These are phyloP conservation scores for Aspergillus egyptiacus DNA, from an alignment of 495 filamentous ascomycete species.

Conservation along the genomic window DNA sequence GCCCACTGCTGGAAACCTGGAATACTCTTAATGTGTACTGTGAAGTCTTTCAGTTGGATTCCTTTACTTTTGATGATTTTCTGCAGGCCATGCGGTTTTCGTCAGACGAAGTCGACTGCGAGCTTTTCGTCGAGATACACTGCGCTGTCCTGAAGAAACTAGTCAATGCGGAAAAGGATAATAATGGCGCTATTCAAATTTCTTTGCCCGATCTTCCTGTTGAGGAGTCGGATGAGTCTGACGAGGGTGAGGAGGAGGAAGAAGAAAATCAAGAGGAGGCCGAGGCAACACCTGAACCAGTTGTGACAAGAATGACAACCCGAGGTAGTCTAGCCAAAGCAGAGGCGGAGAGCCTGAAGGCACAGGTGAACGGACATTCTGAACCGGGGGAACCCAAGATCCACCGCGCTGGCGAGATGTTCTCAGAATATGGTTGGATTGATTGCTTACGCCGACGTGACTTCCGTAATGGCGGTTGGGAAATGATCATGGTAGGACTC, in stretches of 20 bases:
- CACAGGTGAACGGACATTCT: slow-evolving; percentile 31
- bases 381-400: slow-evolving; percentile 37
- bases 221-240: slow-evolving; percentile 47
- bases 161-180: slow-evolving; percentile 63
- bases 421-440: slow-evolving; percentile 66
- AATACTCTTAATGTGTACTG: slow-evolving; percentile 94
- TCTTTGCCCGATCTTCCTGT: slow-evolving; percentile 70
- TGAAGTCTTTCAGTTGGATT: slow-evolving; percentile 86
- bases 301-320: slow-evolving; percentile 64
- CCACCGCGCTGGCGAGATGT: slow-evolving; percentile 77
- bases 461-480: slow-evolving; percentile 87
- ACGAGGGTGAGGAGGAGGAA: slow-evolving; percentile 46
- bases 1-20: slow-evolving; percentile 82
- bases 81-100: slow-evolving; percentile 79
- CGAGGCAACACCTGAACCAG: slow-evolving; percentile 56
- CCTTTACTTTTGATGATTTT: slow-evolving; percentile 96
- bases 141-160: slow-evolving; percentile 86
- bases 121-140: slow-evolving; percentile 85
- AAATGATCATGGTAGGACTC: slow-evolving; percentile 80
- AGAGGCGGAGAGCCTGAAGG: slow-evolving; percentile 60
- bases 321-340: slow-evolving; percentile 78
- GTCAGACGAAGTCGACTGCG: slow-evolving; percentile 71
- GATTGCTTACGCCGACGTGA: slow-evolving; percentile 75
- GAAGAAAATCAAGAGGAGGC: slow-evolving; percentile 47
- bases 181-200: slow-evolving; percentile 70